Evolutionary conservation across 169 alveolate genomes (phyloP).

Genomic region (Plasmodium vivax): DNA sequence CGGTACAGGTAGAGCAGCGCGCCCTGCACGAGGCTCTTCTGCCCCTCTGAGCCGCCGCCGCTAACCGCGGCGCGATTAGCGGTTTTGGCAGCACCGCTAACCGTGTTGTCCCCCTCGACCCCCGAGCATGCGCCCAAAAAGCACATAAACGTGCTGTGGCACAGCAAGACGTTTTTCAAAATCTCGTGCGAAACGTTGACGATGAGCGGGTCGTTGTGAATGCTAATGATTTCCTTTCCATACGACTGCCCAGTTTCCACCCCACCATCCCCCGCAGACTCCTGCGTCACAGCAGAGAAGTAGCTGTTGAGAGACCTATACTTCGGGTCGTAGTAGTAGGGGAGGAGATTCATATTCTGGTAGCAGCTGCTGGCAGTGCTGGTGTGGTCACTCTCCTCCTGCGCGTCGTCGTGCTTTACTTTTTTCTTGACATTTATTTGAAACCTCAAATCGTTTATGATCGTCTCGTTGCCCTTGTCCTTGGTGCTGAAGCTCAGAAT

Average conservation of each 20-base stretch:
- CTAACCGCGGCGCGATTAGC: not conserved
- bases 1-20: slow-evolving; percentile 11
- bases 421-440: slow-evolving; percentile 42
- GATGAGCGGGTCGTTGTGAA: slow-evolving; percentile 33
- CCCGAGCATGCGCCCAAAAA: slow-evolving; percentile 14
- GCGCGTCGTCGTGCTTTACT: not conserved
- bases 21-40: not conserved
- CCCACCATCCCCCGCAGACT: not conserved
- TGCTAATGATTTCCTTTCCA: slow-evolving; percentile 19
- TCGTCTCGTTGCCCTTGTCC: slow-evolving; percentile 37
- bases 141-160: slow-evolving; percentile 13
- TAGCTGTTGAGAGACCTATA: slow-evolving; percentile 24
- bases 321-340: not conserved
- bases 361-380: slow-evolving; percentile 7
- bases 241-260: not conserved
- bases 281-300: slow-evolving; percentile 20
- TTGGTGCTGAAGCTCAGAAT: slow-evolving; percentile 13
- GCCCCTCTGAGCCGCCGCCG: not conserved
- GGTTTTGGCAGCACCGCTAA: not conserved
- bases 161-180: slow-evolving; percentile 15
- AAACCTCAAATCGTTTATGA: slow-evolving; percentile 35
- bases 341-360: not conserved
- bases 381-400: not conserved
- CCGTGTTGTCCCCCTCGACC: not conserved
- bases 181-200: slow-evolving; percentile 32